phyloP scores from a whole-genome alignment of 805 yeast species.

The Candida suzukii region DNA sequence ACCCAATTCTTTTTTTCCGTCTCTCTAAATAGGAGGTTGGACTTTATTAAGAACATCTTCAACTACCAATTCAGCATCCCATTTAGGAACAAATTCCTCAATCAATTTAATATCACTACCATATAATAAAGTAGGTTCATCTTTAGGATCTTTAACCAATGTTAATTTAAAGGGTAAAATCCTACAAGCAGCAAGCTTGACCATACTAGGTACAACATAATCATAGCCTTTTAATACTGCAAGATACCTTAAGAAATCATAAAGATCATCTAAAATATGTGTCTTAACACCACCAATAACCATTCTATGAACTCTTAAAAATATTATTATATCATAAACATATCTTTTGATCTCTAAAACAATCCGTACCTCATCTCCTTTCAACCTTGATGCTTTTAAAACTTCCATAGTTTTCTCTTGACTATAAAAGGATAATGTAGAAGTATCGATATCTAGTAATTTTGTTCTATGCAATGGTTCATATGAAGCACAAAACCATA shows the following conservation, averaged over 20 bases:
- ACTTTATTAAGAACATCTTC: conserved; percentile 46
- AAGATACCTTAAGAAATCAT: conserved; percentile 29
- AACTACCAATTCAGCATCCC: conserved; percentile 41
- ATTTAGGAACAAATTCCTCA: conserved; percentile 31
- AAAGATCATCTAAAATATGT: conserved; percentile 34
- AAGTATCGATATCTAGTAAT: background rate
- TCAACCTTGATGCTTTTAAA: background rate
- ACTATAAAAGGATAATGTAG: background rate
- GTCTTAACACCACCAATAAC: conserved; percentile 48
- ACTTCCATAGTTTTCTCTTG: background rate
- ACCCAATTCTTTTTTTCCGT: background rate
- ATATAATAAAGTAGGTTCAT: conserved; percentile 47
- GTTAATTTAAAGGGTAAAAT: conserved; percentile 41
- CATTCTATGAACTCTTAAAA: conserved; percentile 47
- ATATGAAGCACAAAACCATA: background rate
- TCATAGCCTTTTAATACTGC: conserved; percentile 32
- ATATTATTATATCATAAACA: conserved; percentile 48
- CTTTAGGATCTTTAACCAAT: conserved; percentile 23
- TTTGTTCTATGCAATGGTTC: background rate
- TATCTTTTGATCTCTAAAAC: conserved; percentile 46
- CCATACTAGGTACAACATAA: conserved; percentile 48
- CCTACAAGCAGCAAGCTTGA: conserved; percentile 41
- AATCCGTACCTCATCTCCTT: conserved; percentile 22
- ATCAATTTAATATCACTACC: conserved; percentile 46
- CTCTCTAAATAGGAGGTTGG: conserved; percentile 40